Percentiles rank a stretch among this genome's conserved stretches.
phyloP scores from a whole-genome alignment of 192 early-diverging fungal genomes.

The Endogone sp. region DNA sequence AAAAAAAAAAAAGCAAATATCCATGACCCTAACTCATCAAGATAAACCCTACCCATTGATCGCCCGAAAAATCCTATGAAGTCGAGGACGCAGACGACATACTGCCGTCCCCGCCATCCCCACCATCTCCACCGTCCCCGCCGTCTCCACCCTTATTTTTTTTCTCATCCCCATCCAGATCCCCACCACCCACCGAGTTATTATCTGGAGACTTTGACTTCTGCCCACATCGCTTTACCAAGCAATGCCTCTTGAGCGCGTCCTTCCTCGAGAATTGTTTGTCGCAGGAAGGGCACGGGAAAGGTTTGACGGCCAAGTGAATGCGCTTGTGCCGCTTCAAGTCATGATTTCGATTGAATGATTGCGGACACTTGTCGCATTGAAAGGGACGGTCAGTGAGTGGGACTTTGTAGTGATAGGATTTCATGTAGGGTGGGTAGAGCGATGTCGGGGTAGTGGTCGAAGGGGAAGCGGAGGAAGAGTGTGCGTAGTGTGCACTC shows the following conservation, averaged over 20 bases:
- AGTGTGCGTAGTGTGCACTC: no score
- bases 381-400: slow-evolving; percentile 13
- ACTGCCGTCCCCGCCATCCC: background rate
- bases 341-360: slow-evolving; percentile 72
- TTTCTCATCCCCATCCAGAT: background rate
- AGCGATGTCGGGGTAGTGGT: background rate
- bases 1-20: no score
- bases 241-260: slow-evolving; percentile 64
- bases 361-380: slow-evolving; percentile 19
- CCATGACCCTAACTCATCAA: background rate
- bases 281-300: slow-evolving; percentile 66
- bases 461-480: no score
- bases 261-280: slow-evolving; percentile 73
- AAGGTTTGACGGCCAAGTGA: slow-evolving; percentile 75
- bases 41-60: no score
- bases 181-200: no score
- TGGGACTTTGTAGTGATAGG: slow-evolving; percentile 20
- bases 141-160: background rate
- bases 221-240: slow-evolving; percentile 52
- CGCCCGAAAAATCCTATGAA: background rate
- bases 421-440: slow-evolving; percentile 7
- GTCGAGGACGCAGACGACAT: background rate
- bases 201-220: background rate
- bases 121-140: background rate
- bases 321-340: slow-evolving; percentile 72